A percentile compares a stretch with the other conserved stretches of the same genome.
phyloP scores from a whole-genome alignment of 345 rosid species.

The Salix purpurea region DNA sequence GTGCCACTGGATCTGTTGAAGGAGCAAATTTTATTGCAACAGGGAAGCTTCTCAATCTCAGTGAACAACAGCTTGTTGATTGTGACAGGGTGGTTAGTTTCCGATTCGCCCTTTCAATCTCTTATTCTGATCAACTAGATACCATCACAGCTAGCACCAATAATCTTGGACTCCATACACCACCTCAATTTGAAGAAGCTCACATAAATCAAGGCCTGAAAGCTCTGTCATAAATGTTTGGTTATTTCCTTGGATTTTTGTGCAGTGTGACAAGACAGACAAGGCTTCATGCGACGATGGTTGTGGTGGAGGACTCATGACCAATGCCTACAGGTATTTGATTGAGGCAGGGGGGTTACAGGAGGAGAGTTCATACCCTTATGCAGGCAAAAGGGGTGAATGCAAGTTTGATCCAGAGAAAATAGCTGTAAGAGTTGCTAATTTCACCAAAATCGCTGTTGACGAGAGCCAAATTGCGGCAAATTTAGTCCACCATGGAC shows the following conservation, averaged over 20 bases:
- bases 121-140: not conserved
- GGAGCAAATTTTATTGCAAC: slow-evolving; percentile 77
- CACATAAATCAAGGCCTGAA: not conserved
- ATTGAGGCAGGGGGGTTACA: slow-evolving; percentile 72
- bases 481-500: slow-evolving; percentile 68
- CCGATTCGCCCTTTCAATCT: not conserved
- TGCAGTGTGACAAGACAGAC: slow-evolving; percentile 60
- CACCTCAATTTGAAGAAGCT: not conserved
- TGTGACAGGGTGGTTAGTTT: slow-evolving; percentile 57
- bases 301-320: slow-evolving; percentile 85
- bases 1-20: slow-evolving; percentile 83
- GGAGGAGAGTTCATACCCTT: slow-evolving; percentile 68
- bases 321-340: slow-evolving; percentile 75
- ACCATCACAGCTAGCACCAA: not conserved
- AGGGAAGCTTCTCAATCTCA: slow-evolving; percentile 80
- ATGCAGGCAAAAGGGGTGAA: slow-evolving; percentile 49
- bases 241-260: not conserved
- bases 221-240: not conserved
- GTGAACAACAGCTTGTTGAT: slow-evolving; percentile 89
- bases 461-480: slow-evolving; percentile 77
- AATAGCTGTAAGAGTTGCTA: slow-evolving; percentile 50
- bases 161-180: not conserved
- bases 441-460: slow-evolving; percentile 57
- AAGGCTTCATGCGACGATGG: slow-evolving; percentile 64
- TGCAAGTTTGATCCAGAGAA: slow-evolving; percentile 58